phyloP scores from a whole-genome alignment of 305 asterid genomes.

The Fraxinus sp. region DNA sequence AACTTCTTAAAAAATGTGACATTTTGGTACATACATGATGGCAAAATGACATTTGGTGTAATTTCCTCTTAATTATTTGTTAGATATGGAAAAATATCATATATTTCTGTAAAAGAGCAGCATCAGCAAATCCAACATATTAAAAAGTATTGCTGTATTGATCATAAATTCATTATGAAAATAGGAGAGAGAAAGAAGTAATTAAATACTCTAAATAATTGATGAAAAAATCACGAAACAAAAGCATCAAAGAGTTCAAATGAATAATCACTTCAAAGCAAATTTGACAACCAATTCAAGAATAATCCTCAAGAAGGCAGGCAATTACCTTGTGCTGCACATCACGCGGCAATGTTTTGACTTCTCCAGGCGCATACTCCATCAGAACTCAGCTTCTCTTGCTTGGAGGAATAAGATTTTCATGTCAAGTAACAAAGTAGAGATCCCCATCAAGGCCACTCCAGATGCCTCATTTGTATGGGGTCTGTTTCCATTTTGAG shows the following conservation, averaged over 20 bases:
- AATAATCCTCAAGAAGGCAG: slow-evolving; percentile 11
- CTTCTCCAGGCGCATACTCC: slow-evolving; percentile 70
- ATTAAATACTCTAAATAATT: neutral
- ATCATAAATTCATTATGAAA: neutral
- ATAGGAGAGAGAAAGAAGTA: neutral
- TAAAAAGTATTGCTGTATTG: neutral
- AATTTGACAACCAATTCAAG: neutral
- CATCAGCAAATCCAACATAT: neutral
- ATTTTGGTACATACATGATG: no score
- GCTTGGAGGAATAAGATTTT: slow-evolving; percentile 81
- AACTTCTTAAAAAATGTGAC: no score
- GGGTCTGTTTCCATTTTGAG: slow-evolving; percentile 85
- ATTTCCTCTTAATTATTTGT: neutral
- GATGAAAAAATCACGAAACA: neutral
- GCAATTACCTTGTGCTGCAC: slow-evolving; percentile 55
- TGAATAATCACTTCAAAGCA: neutral
- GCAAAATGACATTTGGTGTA: no score
- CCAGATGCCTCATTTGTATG: slow-evolving; percentile 95
- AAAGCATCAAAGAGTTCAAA: slow-evolving; percentile 10
- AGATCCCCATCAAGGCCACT: slow-evolving; percentile 95
- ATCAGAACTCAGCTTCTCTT: slow-evolving; percentile 72
- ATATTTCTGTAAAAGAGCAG: neutral
- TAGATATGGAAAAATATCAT: neutral
- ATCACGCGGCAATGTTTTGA: slow-evolving; percentile 39
- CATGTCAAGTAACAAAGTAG: slow-evolving; percentile 89